Evolutionary conservation across 2,329 filamentous ascomycete genomes (phyloP).

Genomic region (Aureobasidium lini): DNA sequence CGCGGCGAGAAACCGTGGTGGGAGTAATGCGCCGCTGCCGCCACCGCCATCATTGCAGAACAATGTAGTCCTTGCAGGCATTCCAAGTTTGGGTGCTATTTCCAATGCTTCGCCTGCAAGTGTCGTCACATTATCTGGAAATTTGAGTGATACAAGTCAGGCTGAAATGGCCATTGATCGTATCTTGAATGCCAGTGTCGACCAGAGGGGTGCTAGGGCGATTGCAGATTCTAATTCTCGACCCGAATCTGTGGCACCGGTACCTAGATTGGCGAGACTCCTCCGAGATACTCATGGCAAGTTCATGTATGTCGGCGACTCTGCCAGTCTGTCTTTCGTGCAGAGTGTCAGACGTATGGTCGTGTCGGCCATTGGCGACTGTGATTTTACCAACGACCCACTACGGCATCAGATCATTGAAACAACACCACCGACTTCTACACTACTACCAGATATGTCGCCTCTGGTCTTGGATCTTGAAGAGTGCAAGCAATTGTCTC

Average conservation of each 20-base stretch:
- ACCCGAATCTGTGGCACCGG: conserved; percentile 29
- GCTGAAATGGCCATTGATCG: conserved; percentile 6
- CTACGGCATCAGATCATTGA: conserved; percentile 13
- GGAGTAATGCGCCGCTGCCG: neutral
- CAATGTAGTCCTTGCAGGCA: neutral
- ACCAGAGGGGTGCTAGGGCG: conserved; percentile 18
- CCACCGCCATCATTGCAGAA: neutral
- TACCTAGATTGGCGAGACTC: conserved; percentile 39
- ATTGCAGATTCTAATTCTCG: neutral
- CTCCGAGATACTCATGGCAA: conserved; percentile 47
- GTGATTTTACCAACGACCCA: conserved; percentile 13
- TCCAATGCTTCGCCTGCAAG: neutral
- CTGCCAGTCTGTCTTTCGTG: conserved; percentile 45
- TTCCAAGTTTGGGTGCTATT: neutral
- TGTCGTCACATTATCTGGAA: conserved; percentile 19
- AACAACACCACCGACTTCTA: neutral
- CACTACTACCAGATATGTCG: neutral
- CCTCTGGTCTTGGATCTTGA: conserved; percentile 27
- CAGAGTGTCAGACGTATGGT: conserved; percentile 47
- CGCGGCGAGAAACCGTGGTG: neutral
- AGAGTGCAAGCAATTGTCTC: conserved; percentile 35
- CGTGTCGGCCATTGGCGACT: conserved; percentile 17
- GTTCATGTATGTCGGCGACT: conserved; percentile 49
- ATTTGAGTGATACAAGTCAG: conserved; percentile 21
- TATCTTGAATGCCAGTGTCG: conserved; percentile 26